Base-by-base conservation (phyloP, 768 basidiomycete species). In the Rubroboletus pulcherrimus region DNA sequence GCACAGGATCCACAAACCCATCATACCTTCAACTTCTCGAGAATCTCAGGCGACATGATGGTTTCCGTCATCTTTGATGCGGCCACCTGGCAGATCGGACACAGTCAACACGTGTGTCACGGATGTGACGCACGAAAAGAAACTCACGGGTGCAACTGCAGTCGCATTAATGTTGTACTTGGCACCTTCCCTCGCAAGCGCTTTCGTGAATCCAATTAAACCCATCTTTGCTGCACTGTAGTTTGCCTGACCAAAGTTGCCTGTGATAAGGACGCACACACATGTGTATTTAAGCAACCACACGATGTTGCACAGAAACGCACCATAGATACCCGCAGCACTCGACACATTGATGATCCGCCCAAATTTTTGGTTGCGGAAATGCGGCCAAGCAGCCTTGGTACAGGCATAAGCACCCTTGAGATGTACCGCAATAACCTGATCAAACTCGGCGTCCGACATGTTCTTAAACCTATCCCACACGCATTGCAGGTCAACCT, bases 181-280 rank as follows among this genome's bases (percentile, higher is more conserved):
- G 37, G 78, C 88, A 35, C 97, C 97, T 72, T 99, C 97, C 24
- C 83, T 77, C 4, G 95, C 93, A 35, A 99, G 81, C 5, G 96
- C 93, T 70, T 93, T 93, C 17, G 94, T 92, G 74, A 98, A 97
- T 0, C 78, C 87, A 49, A 98, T 80, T 35, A 99, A 82, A 60
- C 87, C 93, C 92, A 97, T 95, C 80, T 99, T 98, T 2, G 95
- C 96, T 2, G 96, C 93, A 45, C 93, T 94, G 72, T 98, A 99
- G 72, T 98, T 99, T 12, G 93, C 87, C 73, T 98, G 95, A 10
- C 97, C 97, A 68, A 96, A 91, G 76, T 96, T 98, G 8, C 93
- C 89, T 91, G 58, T 35, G 10, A 34, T 10, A 1, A 40, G 31
- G 51, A 39, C 21, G 4, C 17, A 2, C 15, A 38, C 40, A 12